Evolutionary conservation across 2,329 filamentous ascomycete species (phyloP).

Genomic region (Chaetoscypha palmicola): DNA sequence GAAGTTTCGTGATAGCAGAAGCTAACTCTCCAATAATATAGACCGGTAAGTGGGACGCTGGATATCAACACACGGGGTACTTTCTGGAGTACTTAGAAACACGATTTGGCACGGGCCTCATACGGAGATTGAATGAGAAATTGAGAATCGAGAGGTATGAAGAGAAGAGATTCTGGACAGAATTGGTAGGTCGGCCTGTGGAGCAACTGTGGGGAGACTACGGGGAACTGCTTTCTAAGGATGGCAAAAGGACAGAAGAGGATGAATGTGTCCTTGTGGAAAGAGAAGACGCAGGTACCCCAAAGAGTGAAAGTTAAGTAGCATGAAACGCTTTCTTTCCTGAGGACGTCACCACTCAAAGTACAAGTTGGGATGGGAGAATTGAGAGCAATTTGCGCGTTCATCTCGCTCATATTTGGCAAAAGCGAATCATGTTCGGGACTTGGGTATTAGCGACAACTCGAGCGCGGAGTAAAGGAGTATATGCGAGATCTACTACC

Average conservation of each 20-base stretch:
- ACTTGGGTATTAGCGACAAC: not conserved
- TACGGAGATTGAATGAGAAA: constrained; percentile 59
- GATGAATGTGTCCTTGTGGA: constrained; percentile 29
- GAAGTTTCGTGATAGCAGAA: no score
- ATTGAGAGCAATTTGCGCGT: not conserved
- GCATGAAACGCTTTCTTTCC: no score
- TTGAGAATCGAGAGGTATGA: constrained; percentile 58
- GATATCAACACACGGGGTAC: constrained; percentile 86
- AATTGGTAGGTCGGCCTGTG: constrained; percentile 59
- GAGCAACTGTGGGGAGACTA: constrained; percentile 72
- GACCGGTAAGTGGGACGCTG: constrained; percentile 70
- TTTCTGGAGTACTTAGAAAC: constrained; percentile 82
- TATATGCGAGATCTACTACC: not conserved
- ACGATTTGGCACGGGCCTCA: constrained; percentile 51
- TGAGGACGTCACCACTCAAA: no score
- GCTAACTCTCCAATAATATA: no score
- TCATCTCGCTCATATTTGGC: not conserved
- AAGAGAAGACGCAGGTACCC: constrained; percentile 19
- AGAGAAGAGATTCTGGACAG: constrained; percentile 59
- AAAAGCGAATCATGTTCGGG: not conserved
- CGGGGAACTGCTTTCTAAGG: constrained; percentile 33
- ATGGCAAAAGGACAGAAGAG: constrained; percentile 20
- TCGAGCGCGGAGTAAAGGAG: not conserved
- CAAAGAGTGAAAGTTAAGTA: no score
- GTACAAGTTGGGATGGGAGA: no score